Base-by-base conservation (phyloP, 768 basidiomycete genomes). In the Rhizopogon sp. region DNA sequence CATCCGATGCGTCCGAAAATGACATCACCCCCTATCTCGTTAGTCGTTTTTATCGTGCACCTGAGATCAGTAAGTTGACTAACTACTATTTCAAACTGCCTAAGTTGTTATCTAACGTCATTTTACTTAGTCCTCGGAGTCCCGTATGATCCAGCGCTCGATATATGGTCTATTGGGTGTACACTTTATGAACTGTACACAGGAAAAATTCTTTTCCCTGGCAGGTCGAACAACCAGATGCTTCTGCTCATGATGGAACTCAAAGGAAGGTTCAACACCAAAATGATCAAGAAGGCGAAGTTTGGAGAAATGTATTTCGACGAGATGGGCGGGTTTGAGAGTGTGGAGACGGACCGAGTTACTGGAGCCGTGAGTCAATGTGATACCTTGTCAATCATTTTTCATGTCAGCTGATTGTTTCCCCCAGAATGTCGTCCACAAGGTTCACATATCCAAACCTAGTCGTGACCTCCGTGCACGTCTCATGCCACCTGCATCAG, bases 11-110 rank as follows among this genome's bases (percentile, higher is more conserved):
- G 1, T 87, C 87, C 7, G 96, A 98, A 70, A 93, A 93, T 69
- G 97, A 97, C 35, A 94, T 98, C 62, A 98, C 97, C 7, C 97
- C 97, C 9, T 98, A 99, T 71, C 85, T 99, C 53, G 97, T 98
- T 56, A 93, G 91, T 61, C 79, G 97, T 44, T 99, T 98, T 73
- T 98, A 99, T 68, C 90, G 97, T 43, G 96, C 96, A 2, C 97
- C 97, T 2, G 97, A 99, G 74, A 98, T 98, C 66, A 99, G 96
- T 98, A 65, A 67, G 82, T 78, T 60, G 20, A 29, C 20, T 40
- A 39, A 39, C 39, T 47, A 17, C n/a, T 33, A 39, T 43, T 40
- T 37, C 11, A 39, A 14, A 22, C n/a, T 50, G 35, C 45, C 54
- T 56, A 49, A 58, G 45, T 45, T 54, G 45, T 45, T 54, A 20